Conservation (phyloP, 78 protist genomes). For the Goniomonas avonlea region DNA sequence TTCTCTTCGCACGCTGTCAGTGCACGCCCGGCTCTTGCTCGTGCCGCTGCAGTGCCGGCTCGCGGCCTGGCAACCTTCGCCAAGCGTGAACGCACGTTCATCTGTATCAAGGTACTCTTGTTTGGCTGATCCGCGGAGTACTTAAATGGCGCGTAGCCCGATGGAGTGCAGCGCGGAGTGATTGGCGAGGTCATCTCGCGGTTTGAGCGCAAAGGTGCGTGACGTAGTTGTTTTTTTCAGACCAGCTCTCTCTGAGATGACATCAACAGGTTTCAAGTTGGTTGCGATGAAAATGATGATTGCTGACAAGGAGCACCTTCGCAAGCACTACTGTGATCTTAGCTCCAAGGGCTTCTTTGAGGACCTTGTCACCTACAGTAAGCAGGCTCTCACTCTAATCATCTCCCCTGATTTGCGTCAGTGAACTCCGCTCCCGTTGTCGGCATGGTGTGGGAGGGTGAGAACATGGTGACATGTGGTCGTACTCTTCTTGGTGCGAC, state of each 20-base stretch:
- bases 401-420: background rate
- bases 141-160: no score
- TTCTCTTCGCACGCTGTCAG: no score
- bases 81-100: no score
- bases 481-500: constrained; percentile 60
- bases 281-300: constrained; percentile 36
- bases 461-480: constrained; percentile 32
- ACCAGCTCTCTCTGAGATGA: no score
- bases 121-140: no score
- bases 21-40: no score
- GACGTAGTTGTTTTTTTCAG: no score
- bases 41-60: no score
- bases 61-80: no score
- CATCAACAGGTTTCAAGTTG: constrained; percentile 44
- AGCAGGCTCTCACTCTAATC: background rate
- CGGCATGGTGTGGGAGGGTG: constrained; percentile 51
- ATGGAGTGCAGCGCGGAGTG: background rate
- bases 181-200: background rate
- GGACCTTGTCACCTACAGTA: constrained; percentile 30
- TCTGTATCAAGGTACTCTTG: no score
- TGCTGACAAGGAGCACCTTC: background rate
- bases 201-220: no score
- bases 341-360: constrained; percentile 42
- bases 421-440: background rate
- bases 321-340: constrained; percentile 54